Percentiles rank a stretch among this genome's conserved stretches.
Evolutionary conservation across 768 basidiomycete genomes (phyloP).

Genomic region (Tulasnella sp.): DNA sequence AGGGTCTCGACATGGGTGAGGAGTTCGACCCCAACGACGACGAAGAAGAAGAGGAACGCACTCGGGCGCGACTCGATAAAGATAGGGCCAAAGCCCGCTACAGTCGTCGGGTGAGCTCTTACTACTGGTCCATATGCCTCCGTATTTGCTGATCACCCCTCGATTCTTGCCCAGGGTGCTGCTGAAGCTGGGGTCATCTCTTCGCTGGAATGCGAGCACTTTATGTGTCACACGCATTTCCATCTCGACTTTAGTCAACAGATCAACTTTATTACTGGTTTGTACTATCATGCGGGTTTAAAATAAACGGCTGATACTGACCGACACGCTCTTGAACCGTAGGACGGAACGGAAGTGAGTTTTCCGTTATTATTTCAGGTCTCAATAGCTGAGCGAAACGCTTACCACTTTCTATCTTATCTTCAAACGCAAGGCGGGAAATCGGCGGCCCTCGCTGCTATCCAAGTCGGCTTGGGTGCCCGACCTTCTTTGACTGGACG

Average conservation of each 20-base stretch:
- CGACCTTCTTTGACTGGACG: slow-evolving; percentile 89
- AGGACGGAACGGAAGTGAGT: slow-evolving; percentile 92
- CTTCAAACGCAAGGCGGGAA: slow-evolving; percentile 62
- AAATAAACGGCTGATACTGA: slow-evolving; percentile 10
- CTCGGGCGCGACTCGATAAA: slow-evolving; percentile 22
- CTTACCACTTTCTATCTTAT: neutral
- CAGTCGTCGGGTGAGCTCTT: neutral
- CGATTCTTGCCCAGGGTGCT: slow-evolving; percentile 43
- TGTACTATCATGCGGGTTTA: slow-evolving; percentile 23
- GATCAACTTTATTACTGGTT: slow-evolving; percentile 95
- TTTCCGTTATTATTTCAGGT: neutral
- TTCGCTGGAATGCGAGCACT: slow-evolving; percentile 77
- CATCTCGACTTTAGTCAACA: slow-evolving; percentile 82
- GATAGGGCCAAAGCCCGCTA: slow-evolving; percentile 41
- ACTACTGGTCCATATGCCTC: neutral
- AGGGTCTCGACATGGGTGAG: neutral
- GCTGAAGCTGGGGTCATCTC: slow-evolving; percentile 87
- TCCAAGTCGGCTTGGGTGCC: slow-evolving; percentile 88
- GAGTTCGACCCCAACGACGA: slow-evolving; percentile 23
- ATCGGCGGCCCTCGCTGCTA: slow-evolving; percentile 87
- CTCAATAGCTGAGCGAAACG: neutral
- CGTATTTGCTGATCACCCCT: neutral
- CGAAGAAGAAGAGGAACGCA: slow-evolving; percentile 25
- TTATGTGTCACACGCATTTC: slow-evolving; percentile 90
- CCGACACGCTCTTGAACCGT: neutral